These are phyloP conservation scores for Daldinia loculata DNA, from an alignment of 495 filamentous ascomycete genomes.

Conservation along the genomic window DNA sequence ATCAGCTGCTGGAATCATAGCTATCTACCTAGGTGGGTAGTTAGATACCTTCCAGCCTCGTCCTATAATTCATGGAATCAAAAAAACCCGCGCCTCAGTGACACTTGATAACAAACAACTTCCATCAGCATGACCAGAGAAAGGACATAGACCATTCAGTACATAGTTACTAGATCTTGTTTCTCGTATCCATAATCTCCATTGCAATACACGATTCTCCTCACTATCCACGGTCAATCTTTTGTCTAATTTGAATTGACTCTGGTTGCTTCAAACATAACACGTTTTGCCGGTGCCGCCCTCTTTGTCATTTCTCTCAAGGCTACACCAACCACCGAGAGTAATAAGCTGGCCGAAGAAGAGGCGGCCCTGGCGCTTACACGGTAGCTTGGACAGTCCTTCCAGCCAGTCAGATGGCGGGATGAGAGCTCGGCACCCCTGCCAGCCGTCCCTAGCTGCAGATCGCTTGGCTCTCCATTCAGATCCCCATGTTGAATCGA, in stretches of 20 bases:
- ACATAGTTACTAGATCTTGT: not conserved
- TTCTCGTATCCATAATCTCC: conserved; percentile 1
- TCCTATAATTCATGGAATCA: not conserved
- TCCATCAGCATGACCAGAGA: not conserved
- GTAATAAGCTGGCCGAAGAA: conserved; percentile 38
- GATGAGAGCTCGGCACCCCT: conserved; percentile 24
- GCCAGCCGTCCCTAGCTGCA: conserved; percentile 37
- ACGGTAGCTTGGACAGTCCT: conserved; percentile 1
- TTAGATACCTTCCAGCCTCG: not conserved
- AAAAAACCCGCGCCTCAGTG: conserved; percentile 7
- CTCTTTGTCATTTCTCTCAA: conserved; percentile 39
- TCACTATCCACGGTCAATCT: conserved; percentile 10
- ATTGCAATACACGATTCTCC: not conserved
- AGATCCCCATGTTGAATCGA: conserved; percentile 35
- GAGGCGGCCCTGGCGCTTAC: conserved; percentile 41
- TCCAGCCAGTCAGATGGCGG: conserved; percentile 34
- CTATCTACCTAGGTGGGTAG: not conserved
- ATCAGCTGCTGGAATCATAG: not conserved
- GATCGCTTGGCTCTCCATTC: conserved; percentile 43
- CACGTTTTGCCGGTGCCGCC: conserved; percentile 37
- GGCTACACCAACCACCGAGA: conserved; percentile 32
- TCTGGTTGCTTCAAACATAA: conserved; percentile 27
- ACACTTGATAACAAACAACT: conserved; percentile 8
- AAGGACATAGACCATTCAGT: not conserved
- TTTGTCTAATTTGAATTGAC: conserved; percentile 16